phyloP scores from a whole-genome alignment of 2,329 filamentous ascomycete species.

The Penicillium sp. region DNA sequence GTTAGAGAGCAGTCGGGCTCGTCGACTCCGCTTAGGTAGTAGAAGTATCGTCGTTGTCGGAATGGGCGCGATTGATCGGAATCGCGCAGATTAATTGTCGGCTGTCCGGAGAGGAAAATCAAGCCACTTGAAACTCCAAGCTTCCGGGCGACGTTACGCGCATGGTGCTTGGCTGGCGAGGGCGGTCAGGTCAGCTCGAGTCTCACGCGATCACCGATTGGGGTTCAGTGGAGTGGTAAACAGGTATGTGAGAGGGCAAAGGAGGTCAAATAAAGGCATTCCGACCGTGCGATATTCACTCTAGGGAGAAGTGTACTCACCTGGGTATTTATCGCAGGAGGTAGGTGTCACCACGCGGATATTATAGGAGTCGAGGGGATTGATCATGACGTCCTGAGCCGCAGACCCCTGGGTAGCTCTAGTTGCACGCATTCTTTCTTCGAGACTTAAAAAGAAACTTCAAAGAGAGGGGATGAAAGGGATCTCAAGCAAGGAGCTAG shows the following conservation, averaged over 20 bases:
- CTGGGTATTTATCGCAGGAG: conserved; percentile 44
- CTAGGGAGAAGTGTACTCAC: conserved; percentile 24
- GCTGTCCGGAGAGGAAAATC: conserved; percentile 57
- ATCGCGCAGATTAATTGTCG: conserved; percentile 54
- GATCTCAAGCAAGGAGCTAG: conserved; percentile 22
- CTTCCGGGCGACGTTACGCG: conserved; percentile 46
- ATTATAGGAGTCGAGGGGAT: conserved; percentile 29
- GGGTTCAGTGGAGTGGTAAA: neutral
- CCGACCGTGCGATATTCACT: conserved; percentile 5
- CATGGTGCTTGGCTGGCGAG: conserved; percentile 51
- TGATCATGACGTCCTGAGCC: conserved; percentile 22
- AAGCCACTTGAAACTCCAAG: conserved; percentile 49
- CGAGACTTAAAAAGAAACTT: neutral
- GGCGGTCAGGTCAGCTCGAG: conserved; percentile 12
- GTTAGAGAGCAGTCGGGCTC: conserved; percentile 57
- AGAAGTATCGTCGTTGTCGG: conserved; percentile 62
- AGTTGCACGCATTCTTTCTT: conserved; percentile 16
- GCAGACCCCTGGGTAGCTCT: conserved; percentile 3
- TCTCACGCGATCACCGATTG: conserved; percentile 9
- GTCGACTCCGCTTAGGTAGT: conserved; percentile 58
- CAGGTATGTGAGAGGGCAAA: conserved; percentile 3
- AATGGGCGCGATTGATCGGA: conserved; percentile 59
- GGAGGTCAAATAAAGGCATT: neutral
- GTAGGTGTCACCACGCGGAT: conserved; percentile 33
- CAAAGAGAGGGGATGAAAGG: conserved; percentile 7